Evolutionary conservation across 352 stramenopile species (phyloP).

Genomic region (Phytophthora colocasiae): DNA sequence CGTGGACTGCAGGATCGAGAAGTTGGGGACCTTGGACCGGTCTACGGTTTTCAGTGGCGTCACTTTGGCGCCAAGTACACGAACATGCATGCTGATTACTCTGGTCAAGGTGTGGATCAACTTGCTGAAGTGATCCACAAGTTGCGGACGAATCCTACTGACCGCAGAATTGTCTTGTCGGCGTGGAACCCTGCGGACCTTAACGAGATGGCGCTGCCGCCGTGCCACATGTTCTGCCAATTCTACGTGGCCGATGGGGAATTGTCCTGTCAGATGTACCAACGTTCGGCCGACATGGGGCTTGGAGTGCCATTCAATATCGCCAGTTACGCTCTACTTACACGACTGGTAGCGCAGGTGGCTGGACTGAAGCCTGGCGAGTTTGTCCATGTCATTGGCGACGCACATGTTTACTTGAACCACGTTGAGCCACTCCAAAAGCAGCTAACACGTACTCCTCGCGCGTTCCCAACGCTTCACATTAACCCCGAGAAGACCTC

Average conservation of each 20-base stretch:
- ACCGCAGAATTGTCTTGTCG: slow-evolving; percentile 98
- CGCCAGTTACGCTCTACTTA: slow-evolving; percentile 98
- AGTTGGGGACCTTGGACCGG: slow-evolving; percentile 96
- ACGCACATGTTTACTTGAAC: slow-evolving; percentile 99
- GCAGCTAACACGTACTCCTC: slow-evolving; percentile 94
- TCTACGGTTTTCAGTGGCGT: slow-evolving; percentile 99
- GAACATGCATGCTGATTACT: slow-evolving; percentile 99
- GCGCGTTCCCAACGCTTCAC: slow-evolving; percentile 95
- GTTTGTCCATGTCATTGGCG: slow-evolving; percentile 99
- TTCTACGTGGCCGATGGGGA: slow-evolving; percentile 90
- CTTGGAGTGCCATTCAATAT: slow-evolving; percentile 99
- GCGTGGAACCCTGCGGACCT: slow-evolving; percentile 99
- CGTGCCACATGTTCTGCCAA: slow-evolving; percentile 99
- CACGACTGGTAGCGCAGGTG: slow-evolving; percentile 96
- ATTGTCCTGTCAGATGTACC: slow-evolving; percentile 97
- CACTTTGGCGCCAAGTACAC: slow-evolving; percentile 99
- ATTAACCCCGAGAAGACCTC: slow-evolving; percentile 89
- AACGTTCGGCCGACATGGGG: slow-evolving; percentile 99
- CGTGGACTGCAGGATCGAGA: slow-evolving; percentile 94
- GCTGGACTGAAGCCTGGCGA: slow-evolving; percentile 94
- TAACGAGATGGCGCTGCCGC: slow-evolving; percentile 97
- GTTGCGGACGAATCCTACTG: slow-evolving; percentile 97
- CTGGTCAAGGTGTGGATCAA: slow-evolving; percentile 98
- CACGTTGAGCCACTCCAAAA: slow-evolving; percentile 97
- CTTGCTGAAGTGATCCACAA: slow-evolving; percentile 98